A percentile compares a stretch with the other conserved stretches of the same genome.
These are phyloP conservation scores for Naganishia sp. DNA, from an alignment of 1,284 basidiomycete genomes.

Conservation along the genomic window DNA sequence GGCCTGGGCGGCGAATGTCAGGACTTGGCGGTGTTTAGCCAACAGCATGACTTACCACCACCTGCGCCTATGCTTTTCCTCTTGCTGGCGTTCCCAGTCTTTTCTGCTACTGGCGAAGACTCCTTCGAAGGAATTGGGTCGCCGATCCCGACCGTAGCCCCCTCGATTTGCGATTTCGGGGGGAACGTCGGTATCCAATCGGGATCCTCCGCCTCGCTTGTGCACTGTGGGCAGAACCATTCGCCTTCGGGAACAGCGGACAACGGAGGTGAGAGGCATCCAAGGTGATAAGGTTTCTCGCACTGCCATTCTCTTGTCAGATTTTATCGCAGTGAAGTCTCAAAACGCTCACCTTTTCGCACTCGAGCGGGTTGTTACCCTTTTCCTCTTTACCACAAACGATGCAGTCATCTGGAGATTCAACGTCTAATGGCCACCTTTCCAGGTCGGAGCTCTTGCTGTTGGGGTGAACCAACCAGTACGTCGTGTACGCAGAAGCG, in stretches of 20 bases:
- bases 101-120: conserved; percentile 7
- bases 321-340: background rate
- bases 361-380: conserved; percentile 70
- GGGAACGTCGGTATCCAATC: conserved; percentile 23
- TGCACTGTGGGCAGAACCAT: conserved; percentile 84
- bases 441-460: conserved; percentile 22
- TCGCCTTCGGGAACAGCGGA: conserved; percentile 78
- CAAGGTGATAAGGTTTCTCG: conserved; percentile 82
- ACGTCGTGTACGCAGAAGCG: conserved; percentile 37
- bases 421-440: conserved; percentile 51
- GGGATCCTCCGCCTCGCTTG: conserved; percentile 35
- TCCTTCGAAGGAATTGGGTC: background rate
- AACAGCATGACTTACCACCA: conserved; percentile 7
- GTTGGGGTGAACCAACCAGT: conserved; percentile 28
- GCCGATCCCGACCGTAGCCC: background rate
- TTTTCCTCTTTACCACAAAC: conserved; percentile 69
- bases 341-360: conserved; percentile 69
- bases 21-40: background rate
- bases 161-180: conserved; percentile 3
- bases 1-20: background rate
- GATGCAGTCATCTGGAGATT: conserved; percentile 69
- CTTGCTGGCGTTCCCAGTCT: conserved; percentile 14
- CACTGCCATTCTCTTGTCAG: conserved; percentile 60
- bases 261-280: conserved; percentile 77
- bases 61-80: conserved; percentile 5